phyloP scores from a whole-genome alignment of 768 basidiomycete species.

The Termitomyces sp. region DNA sequence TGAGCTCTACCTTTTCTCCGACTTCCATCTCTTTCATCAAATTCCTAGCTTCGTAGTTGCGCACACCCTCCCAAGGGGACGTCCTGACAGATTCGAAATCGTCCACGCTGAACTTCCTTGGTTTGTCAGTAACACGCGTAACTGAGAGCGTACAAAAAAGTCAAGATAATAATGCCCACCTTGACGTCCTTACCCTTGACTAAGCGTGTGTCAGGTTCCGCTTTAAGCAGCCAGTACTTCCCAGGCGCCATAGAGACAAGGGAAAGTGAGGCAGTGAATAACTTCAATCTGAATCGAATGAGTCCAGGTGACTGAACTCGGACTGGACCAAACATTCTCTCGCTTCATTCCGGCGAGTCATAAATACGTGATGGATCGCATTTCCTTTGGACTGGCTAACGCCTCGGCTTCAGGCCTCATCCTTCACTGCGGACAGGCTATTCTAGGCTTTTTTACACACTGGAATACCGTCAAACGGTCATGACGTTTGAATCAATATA shows the following conservation, averaged over 20 bases:
- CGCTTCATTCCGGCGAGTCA: background rate
- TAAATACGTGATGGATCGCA: no score
- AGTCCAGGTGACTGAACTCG: background rate
- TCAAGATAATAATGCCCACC: conserved; percentile 26
- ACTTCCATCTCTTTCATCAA: conserved; percentile 76
- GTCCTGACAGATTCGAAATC: conserved; percentile 70
- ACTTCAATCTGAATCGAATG: background rate
- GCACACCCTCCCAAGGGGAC: conserved; percentile 85
- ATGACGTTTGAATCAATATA: no score
- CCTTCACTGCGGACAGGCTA: background rate
- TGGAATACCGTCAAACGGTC: background rate
- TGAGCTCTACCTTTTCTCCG: conserved; percentile 58
- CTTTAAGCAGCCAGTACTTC: conserved; percentile 74
- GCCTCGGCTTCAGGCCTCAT: background rate
- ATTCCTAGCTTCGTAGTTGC: conserved; percentile 79
- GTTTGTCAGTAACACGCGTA: background rate
- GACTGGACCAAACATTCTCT: background rate
- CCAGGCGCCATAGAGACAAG: conserved; percentile 9
- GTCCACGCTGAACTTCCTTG: conserved; percentile 71
- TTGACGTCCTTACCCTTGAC: conserved; percentile 88
- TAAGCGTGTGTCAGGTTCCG: conserved; percentile 78
- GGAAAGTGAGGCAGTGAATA: background rate
- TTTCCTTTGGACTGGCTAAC: no score
- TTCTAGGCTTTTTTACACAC: background rate
- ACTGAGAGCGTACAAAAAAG: background rate